Base-by-base conservation (phyloP, 2,329 filamentous ascomycete species). In the Meredithiella fracta region DNA sequence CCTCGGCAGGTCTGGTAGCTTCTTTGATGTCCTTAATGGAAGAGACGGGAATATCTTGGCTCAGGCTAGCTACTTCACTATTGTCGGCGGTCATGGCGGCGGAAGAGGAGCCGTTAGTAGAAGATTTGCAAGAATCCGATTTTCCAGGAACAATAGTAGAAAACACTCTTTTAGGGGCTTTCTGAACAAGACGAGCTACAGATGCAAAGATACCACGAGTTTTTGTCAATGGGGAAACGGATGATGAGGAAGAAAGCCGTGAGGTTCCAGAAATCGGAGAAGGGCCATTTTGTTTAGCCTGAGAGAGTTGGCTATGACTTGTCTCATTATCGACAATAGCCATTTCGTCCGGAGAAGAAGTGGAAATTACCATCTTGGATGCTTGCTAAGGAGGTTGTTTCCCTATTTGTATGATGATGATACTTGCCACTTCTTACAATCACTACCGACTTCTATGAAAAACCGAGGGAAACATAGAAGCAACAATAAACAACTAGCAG, bases 171-270 rank as follows among this genome's bases (percentile, higher is more conserved):
- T 53, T 53, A 20, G 53, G 50, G n/a, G 57, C 54, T 38, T 59
- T 59, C 38, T 56, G 54, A n/a, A 59, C 54, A 17, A 59, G 44
- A 38, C 54, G 54, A 20, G 54, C 54, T 37, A 54, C 54, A 47
- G 54, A 56, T 14, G 25, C 51, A 29, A 59, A 37, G 40, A 56
- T 44, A 2, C 29, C 57, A 17, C 57, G 57, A 26, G 57, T 51
- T 51, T 54, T 54, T 26, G 55, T 47, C 11, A 57, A 34, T n/a
- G 55, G 51, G 20, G 55, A 56, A 22, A 49, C 51, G 8, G 55
- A 57, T n/a, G 53, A 50, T 23, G 49, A 47, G 29, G 56, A 38
- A 25, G 53, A 58, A 15, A 53, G 38, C 22, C 38, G 38, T 5
- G 53, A 53, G 29, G 47, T 29, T 17, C 23, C 29, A 29, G 40